Percentiles rank a stretch among this genome's conserved stretches.
Conservation (phyloP, 345 rosid genomes). For the Bruguiera gymnorhiza region DNA sequence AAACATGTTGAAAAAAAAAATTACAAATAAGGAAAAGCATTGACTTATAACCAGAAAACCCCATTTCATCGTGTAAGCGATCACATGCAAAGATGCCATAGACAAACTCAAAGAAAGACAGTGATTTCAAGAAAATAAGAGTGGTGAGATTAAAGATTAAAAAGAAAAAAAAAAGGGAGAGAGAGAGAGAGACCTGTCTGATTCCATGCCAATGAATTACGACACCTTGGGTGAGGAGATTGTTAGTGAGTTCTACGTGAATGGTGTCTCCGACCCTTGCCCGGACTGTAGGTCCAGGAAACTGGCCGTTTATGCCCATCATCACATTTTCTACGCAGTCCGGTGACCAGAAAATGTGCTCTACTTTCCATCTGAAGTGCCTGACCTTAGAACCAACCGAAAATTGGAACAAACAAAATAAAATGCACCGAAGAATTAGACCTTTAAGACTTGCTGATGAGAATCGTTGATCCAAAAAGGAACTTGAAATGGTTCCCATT, state of each 20-base stretch:
- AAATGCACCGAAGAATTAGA: too few relatives aligned
- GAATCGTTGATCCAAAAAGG: too few relatives aligned
- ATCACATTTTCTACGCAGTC: slow-evolving; percentile 62
- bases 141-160: neutral
- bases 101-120: too few relatives aligned
- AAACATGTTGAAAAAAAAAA: neutral
- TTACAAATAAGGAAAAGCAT: neutral
- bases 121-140: too few relatives aligned
- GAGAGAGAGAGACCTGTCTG: slow-evolving; percentile 47
- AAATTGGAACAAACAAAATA: neutral
- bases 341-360: slow-evolving; percentile 57
- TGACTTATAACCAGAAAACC: too few relatives aligned
- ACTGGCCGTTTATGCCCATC: slow-evolving; percentile 76
- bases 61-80: neutral
- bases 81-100: neutral
- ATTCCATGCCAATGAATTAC: slow-evolving; percentile 98
- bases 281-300: slow-evolving; percentile 80
- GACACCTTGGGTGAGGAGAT: slow-evolving; percentile 67
- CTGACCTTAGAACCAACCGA: slow-evolving; percentile 24
- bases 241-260: slow-evolving; percentile 55
- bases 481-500: too few relatives aligned
- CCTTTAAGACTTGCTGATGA: too few relatives aligned
- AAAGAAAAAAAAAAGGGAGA: neutral
- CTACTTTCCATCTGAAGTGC: slow-evolving; percentile 59
- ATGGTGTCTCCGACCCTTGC: slow-evolving; percentile 62